phyloP scores from a whole-genome alignment of 139 green algal species.

The Chlorella sp. region DNA sequence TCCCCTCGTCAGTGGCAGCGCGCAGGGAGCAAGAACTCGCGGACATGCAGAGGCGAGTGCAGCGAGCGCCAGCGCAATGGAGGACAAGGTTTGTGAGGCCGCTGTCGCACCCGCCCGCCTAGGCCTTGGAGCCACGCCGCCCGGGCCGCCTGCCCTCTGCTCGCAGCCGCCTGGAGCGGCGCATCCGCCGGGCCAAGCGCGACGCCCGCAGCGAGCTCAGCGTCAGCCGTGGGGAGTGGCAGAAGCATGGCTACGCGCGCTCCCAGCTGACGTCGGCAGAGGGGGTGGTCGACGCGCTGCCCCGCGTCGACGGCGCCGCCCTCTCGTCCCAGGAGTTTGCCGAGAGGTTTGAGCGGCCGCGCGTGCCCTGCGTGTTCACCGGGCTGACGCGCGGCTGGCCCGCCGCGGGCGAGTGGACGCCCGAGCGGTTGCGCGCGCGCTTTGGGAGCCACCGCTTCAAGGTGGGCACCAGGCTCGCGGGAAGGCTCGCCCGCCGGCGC shows the following conservation, averaged over 20 bases:
- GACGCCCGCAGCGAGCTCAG: slow-evolving; percentile 76
- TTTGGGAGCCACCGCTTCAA: slow-evolving; percentile 84
- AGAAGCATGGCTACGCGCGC: slow-evolving; percentile 53
- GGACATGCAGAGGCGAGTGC: background rate
- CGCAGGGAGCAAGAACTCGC: background rate
- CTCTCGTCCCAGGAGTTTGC: slow-evolving; percentile 69
- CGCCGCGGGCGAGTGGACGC: slow-evolving; percentile 55
- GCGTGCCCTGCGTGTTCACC: slow-evolving; percentile 74
- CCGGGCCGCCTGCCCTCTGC: too few relatives aligned
- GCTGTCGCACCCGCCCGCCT: too few relatives aligned
- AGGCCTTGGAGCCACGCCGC: too few relatives aligned
- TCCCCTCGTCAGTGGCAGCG: background rate
- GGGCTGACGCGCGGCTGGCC: slow-evolving; percentile 67
- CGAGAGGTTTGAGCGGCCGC: slow-evolving; percentile 63
- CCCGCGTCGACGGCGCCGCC: slow-evolving; percentile 43
- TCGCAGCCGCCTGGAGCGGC: slow-evolving; percentile 43
- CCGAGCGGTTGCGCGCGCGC: slow-evolving; percentile 41
- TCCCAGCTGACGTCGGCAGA: slow-evolving; percentile 39
- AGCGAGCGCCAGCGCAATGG: too few relatives aligned
- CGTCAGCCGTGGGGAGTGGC: slow-evolving; percentile 79
- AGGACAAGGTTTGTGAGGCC: too few relatives aligned
- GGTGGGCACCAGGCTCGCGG: slow-evolving; percentile 49
- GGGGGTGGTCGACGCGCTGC: slow-evolving; percentile 56
- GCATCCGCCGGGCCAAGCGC: slow-evolving; percentile 75
- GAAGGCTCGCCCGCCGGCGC: too few relatives aligned